Conservation (phyloP, 2,329 filamentous ascomycete species). For the Fusarium anguioides region DNA sequence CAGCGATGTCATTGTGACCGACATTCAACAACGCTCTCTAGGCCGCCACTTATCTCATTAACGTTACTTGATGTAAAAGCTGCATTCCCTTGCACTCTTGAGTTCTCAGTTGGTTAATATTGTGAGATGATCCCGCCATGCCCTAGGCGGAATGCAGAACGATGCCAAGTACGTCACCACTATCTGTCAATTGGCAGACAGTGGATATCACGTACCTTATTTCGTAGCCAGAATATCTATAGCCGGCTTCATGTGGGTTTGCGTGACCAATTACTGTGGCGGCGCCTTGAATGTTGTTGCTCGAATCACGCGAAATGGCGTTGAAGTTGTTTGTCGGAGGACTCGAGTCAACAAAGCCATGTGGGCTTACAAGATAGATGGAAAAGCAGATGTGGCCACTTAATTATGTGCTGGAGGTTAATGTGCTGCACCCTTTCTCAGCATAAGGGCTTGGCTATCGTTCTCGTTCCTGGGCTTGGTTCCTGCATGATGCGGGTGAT, state of each 20-base stretch:
- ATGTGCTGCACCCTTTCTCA: background rate
- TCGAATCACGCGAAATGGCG: background rate
- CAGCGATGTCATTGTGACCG: background rate
- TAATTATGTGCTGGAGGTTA: background rate
- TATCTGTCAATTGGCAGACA: background rate
- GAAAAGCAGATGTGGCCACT: too few species aligned
- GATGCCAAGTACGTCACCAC: constrained; percentile 4
- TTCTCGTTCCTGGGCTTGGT: constrained; percentile 6
- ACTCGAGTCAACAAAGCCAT: background rate
- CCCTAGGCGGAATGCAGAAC: background rate
- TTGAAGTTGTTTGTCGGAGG: too few species aligned
- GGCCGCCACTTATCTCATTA: background rate
- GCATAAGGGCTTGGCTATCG: background rate
- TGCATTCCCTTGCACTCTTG: background rate
- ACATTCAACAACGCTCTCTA: background rate
- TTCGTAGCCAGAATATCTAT: too few species aligned
- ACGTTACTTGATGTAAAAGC: background rate
- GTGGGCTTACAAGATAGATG: accelerated
- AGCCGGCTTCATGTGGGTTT: background rate
- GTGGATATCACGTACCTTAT: background rate
- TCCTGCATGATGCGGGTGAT: constrained; percentile 19
- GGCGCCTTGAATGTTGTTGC: background rate
- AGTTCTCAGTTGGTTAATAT: background rate
- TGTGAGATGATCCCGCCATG: background rate
- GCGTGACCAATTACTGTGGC: background rate